Conservation (phyloP, 352 stramenopile species). For the Pythium sukuiense region DNA sequence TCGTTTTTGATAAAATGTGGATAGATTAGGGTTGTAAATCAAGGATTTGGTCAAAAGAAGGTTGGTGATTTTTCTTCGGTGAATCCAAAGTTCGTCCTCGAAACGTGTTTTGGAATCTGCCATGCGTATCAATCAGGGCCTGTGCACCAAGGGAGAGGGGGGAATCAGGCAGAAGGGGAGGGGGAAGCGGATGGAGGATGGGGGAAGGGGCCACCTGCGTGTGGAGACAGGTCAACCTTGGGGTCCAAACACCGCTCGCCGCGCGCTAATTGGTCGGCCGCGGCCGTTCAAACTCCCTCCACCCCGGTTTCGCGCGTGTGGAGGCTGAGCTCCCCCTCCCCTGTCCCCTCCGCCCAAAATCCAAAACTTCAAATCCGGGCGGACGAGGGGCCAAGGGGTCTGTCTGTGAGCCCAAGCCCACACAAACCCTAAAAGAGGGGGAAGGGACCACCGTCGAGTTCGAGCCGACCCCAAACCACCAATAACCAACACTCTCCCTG, state of each 20-base stretch:
- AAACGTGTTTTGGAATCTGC: constrained; percentile 22
- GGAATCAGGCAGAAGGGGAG: constrained; percentile 21
- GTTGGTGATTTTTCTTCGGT: constrained; percentile 2
- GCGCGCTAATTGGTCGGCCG: constrained; percentile 12
- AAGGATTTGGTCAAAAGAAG: constrained; percentile 13
- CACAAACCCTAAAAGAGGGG: constrained; percentile 22
- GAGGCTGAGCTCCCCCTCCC: constrained; percentile 20
- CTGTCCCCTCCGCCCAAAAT: constrained; percentile 16
- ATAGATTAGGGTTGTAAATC: neutral
- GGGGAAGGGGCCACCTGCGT: constrained; percentile 1
- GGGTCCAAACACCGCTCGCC: constrained; percentile 1
- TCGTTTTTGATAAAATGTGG: neutral
- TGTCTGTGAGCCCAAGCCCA: constrained; percentile 8
- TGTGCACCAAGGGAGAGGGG: neutral
- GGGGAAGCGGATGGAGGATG: constrained; percentile 13
- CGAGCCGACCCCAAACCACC: constrained; percentile 27
- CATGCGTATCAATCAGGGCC: constrained; percentile 21
- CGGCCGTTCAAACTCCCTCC: constrained; percentile 12
- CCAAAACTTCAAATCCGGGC: constrained; percentile 34
- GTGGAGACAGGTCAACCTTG: constrained; percentile 23
- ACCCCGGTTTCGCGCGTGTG: constrained; percentile 13
- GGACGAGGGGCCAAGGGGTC: constrained; percentile 1
- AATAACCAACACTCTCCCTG: constrained; percentile 30
- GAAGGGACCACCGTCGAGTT: constrained; percentile 21
- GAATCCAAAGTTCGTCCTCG: neutral